Evolutionary conservation across 2,329 filamentous ascomycete genomes (phyloP), one percentile per base, ranked within the genome.

Genomic region (Diaporthe ilicicola): DNA sequence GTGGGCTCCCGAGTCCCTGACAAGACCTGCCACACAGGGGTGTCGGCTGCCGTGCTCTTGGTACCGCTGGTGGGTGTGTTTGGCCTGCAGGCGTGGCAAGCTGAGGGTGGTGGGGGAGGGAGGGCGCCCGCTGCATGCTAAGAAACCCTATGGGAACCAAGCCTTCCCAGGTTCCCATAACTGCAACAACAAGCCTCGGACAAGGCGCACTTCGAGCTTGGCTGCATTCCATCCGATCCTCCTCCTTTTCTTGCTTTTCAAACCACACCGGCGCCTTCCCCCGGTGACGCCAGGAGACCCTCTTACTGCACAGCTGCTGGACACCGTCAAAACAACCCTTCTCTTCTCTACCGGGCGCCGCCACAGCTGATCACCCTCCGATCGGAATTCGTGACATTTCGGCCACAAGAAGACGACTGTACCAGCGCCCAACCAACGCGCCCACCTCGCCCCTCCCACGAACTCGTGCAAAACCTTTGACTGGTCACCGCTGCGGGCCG

Each of bases 171-270:
- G n/a, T 48, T 5, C n/a, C 54, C 44, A 42, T 27, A 62, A 62
- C 59, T 62, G 27, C 59, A 62, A 62, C 59, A 62, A 62, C 59
- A 62, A 62, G 42, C 42, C 42, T 62, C 32, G 19, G 42, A 62
- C 59, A 62, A 62, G 59, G 59, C 59, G 42, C 59, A 62, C 59
- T 24, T 62, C 4, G 46, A 34, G 50, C 56, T 50, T 54, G 55
- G 44, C 48, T 70, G 39, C 48, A 69, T 44, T 19, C 67, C 44
- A 7, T 39, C 44, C 55, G 46, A 50, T 50, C 54, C 67, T 62
- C 32, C 39, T 53, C 55, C 55, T 51, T 44, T 32, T 42, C 65
- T 62, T 29, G 19, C 42, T 4, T 62, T 48, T 34, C 59, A 27
- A 62, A 48, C 42, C 15, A 62, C 27, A 24, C 19, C 42, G 59